These are phyloP conservation scores for Calvatia gigantea DNA, from an alignment of 768 basidiomycete species.

Conservation along the genomic window DNA sequence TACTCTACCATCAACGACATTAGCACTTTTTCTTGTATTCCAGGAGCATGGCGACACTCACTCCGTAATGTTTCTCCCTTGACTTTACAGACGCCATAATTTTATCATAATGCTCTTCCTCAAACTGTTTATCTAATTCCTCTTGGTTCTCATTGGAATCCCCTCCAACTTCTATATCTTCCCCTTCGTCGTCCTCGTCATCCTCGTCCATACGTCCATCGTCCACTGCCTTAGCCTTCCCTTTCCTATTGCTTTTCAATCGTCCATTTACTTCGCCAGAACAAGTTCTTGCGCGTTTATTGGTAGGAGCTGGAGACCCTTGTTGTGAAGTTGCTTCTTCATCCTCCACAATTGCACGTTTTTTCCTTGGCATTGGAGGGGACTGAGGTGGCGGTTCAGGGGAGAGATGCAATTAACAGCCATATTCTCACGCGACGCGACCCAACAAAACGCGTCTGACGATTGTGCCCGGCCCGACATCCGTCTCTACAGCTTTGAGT, in stretches of 20 bases:
- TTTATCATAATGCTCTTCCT: constrained; percentile 6
- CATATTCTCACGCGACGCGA: constrained; percentile 4
- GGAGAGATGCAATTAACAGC: background rate
- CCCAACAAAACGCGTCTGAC: background rate
- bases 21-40: background rate
- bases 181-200: background rate
- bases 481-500: too few species aligned
- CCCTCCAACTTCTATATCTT: background rate
- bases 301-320: background rate
- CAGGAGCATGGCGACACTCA: background rate
- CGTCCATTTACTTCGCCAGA: background rate
- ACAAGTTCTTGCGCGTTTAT: background rate
- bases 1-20: constrained; percentile 41
- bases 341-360: background rate
- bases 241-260: background rate
- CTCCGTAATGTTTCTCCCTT: constrained; percentile 3
- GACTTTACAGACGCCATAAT: constrained; percentile 7
- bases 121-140: constrained; percentile 8
- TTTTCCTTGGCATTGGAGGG: constrained; percentile 1
- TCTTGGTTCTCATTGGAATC: constrained; percentile 5
- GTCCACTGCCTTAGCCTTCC: background rate
- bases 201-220: constrained; percentile 5
- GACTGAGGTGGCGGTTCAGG: background rate
- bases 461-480: too few species aligned
- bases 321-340: background rate